phyloP scores from a whole-genome alignment of 352 stramenopile genomes.

The Globisporangium perplexum region DNA sequence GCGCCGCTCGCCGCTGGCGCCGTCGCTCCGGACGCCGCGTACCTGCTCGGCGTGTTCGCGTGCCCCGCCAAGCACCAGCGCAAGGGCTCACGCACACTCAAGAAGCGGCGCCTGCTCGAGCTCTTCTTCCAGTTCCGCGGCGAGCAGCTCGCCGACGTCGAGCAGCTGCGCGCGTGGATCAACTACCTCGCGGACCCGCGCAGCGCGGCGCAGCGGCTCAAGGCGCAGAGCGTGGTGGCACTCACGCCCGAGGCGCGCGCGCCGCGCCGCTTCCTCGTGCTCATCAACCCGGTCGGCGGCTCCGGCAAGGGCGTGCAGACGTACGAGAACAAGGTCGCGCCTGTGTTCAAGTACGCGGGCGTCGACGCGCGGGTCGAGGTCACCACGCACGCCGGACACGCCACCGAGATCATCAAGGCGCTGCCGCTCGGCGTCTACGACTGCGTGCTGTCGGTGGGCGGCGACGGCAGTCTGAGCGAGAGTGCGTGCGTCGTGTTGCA shows the following conservation, averaged over 20 bases:
- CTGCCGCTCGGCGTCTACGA: constrained; percentile 52
- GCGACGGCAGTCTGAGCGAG: constrained; percentile 64
- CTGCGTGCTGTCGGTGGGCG: constrained; percentile 62
- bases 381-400: constrained; percentile 45
- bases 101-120: constrained; percentile 34
- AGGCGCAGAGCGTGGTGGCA: constrained; percentile 22
- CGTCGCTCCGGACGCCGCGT: constrained; percentile 13
- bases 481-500: constrained; percentile 22
- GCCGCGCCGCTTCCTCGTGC: constrained; percentile 43
- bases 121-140: constrained; percentile 46
- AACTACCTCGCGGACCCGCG: constrained; percentile 54
- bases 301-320: constrained; percentile 40
- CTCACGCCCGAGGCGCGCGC: constrained; percentile 16
- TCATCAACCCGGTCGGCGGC: constrained; percentile 74
- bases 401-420: constrained; percentile 39
- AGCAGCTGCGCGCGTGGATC: constrained; percentile 25
- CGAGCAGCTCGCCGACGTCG: constrained; percentile 25
- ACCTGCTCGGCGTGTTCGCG: constrained; percentile 42
- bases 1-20: constrained; percentile 12
- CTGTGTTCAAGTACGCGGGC: constrained; percentile 45
- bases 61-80: constrained; percentile 22
- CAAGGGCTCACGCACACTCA: constrained; percentile 19
- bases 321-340: constrained; percentile 47
- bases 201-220: constrained; percentile 16
- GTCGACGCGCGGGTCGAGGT: constrained; percentile 41